Evolutionary conservation across 805 yeast genomes (phyloP).

Genomic region (Metschnikowia drakensbergensis): DNA sequence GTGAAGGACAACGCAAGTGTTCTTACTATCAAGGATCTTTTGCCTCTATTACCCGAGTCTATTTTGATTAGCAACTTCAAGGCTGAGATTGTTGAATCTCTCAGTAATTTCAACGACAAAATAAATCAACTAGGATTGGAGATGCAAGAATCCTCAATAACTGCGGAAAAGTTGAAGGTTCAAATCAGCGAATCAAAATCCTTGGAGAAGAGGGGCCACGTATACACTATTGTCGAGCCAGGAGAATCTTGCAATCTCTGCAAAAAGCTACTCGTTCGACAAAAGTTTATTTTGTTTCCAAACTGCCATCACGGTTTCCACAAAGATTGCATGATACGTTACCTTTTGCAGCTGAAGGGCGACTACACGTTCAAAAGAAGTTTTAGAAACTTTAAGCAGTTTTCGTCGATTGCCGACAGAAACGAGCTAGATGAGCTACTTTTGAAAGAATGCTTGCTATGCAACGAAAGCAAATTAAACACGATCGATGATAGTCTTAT

Average conservation of each 20-base stretch:
- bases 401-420: constrained; percentile 36
- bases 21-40: constrained; percentile 70
- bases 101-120: constrained; percentile 65
- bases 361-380: constrained; percentile 65
- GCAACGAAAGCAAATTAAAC: constrained; percentile 70
- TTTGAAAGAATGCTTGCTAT: constrained; percentile 64
- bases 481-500: constrained; percentile 62
- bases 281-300: constrained; percentile 78
- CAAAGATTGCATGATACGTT: constrained; percentile 74
- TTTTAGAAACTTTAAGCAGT: constrained; percentile 51
- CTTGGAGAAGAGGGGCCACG: constrained; percentile 28
- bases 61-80: constrained; percentile 78
- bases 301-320: constrained; percentile 85
- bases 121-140: constrained; percentile 66
- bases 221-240: constrained; percentile 69
- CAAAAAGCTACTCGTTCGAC: constrained; percentile 59
- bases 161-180: constrained; percentile 53
- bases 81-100: constrained; percentile 74
- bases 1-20: constrained; percentile 24
- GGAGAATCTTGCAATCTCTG: constrained; percentile 81
- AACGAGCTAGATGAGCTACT: constrained; percentile 57
- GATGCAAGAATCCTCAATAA: constrained; percentile 67
- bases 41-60: constrained; percentile 83
- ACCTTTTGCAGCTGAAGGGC: constrained; percentile 52
- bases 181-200: constrained; percentile 51